Conservation (phyloP, 169 alveolate species). For the Theileria orientalis region DNA sequence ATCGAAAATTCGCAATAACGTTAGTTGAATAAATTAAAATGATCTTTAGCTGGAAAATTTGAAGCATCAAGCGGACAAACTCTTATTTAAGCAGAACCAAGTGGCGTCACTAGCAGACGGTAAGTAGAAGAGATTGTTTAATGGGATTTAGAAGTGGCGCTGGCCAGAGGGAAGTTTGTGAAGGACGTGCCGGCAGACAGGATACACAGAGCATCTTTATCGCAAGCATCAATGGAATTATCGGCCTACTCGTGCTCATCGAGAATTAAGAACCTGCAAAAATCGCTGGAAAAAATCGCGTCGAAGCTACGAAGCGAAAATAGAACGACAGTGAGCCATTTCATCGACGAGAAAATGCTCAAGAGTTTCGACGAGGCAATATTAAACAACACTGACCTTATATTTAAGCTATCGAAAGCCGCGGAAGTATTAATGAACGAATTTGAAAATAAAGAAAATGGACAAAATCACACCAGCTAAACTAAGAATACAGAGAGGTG, state of each 20-base stretch:
- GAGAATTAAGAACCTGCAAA: slow-evolving; percentile 41
- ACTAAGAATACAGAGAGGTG: slow-evolving; percentile 18
- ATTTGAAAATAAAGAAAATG: slow-evolving; percentile 3
- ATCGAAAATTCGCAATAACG: not conserved
- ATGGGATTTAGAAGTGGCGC: slow-evolving; percentile 30
- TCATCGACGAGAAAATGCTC: slow-evolving; percentile 35
- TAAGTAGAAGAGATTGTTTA: not conserved
- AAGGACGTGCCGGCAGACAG: slow-evolving; percentile 57
- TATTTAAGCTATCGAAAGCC: slow-evolving; percentile 44
- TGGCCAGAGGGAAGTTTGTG: slow-evolving; percentile 30
- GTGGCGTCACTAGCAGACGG: slow-evolving; percentile 62
- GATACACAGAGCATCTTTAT: slow-evolving; percentile 49
- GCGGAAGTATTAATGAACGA: slow-evolving; percentile 24
- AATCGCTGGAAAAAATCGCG: slow-evolving; percentile 52
- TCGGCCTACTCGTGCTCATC: slow-evolving; percentile 50
- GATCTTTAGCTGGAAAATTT: slow-evolving; percentile 11
- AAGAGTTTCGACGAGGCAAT: slow-evolving; percentile 30
- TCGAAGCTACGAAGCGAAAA: slow-evolving; percentile 13
- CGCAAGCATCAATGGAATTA: slow-evolving; percentile 61
- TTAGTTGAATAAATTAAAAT: not conserved
- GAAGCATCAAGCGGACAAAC: slow-evolving; percentile 35
- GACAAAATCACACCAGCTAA: slow-evolving; percentile 12
- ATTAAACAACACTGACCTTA: slow-evolving; percentile 27
- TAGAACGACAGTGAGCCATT: not conserved
- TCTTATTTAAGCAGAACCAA: slow-evolving; percentile 49